phyloP scores from a whole-genome alignment of 1,284 basidiomycete species.

The Dichomitus squalens region DNA sequence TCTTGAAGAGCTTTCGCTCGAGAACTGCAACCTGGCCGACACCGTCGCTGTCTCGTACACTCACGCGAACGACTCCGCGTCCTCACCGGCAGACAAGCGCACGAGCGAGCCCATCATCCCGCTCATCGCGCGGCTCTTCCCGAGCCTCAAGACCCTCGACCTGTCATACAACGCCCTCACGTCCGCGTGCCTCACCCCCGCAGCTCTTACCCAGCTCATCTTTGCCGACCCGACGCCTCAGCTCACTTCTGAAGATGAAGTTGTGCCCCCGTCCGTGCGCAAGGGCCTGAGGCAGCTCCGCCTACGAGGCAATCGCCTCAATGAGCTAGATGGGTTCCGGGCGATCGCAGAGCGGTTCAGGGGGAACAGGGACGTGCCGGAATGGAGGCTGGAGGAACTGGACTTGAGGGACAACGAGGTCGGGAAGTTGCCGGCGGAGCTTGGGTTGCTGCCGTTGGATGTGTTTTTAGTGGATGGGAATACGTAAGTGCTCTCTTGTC shows the following conservation, averaged over 20 bases:
- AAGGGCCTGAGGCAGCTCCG: constrained; percentile 65
- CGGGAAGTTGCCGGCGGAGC: constrained; percentile 60
- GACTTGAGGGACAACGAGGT: constrained; percentile 81
- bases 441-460: constrained; percentile 75
- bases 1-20: constrained; percentile 71
- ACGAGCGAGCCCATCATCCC: constrained; percentile 56
- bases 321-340: constrained; percentile 61
- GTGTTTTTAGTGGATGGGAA: constrained; percentile 85
- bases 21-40: constrained; percentile 70
- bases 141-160: constrained; percentile 64
- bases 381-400: constrained; percentile 77
- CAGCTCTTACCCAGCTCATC: constrained; percentile 50
- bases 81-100: constrained; percentile 36
- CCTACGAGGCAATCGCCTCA: constrained; percentile 66
- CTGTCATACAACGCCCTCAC: constrained; percentile 74
- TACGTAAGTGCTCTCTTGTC: constrained; percentile 52
- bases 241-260: constrained; percentile 2
- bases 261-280: constrained; percentile 24
- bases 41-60: constrained; percentile 45
- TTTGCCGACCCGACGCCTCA: constrained; percentile 34
- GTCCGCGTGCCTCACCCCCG: constrained; percentile 48
- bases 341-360: constrained; percentile 61
- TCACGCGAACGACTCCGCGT: constrained; percentile 27
- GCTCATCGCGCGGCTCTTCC: constrained; percentile 65
- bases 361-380: constrained; percentile 58